These are phyloP conservation scores for Cucurbita ficifolia DNA, from an alignment of 306 rosid genomes.

Conservation along the genomic window DNA sequence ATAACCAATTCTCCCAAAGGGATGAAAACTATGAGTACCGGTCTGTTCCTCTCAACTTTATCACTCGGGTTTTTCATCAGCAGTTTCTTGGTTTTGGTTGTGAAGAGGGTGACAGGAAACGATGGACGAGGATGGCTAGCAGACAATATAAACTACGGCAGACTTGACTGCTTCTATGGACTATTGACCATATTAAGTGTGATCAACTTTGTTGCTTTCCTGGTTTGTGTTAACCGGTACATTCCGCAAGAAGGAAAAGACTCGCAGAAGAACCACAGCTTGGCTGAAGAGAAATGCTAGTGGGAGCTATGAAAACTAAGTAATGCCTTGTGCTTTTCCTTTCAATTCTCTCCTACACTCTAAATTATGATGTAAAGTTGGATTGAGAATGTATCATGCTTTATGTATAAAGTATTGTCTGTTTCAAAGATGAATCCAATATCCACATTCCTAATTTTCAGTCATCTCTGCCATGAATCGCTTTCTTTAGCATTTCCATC, in stretches of 20 bases:
- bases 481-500: neutral
- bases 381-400: neutral
- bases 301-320: neutral
- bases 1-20: slow-evolving; percentile 84
- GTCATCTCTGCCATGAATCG: neutral
- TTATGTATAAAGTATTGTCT: neutral
- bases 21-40: slow-evolving; percentile 96
- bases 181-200: slow-evolving; percentile 41
- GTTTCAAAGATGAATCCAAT: neutral
- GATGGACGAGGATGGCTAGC: slow-evolving; percentile 69
- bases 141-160: slow-evolving; percentile 58
- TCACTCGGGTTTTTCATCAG: slow-evolving; percentile 80
- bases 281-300: slow-evolving; percentile 33
- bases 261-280: slow-evolving; percentile 26
- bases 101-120: slow-evolving; percentile 38
- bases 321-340: neutral
- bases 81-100: slow-evolving; percentile 60
- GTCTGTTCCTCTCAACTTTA: slow-evolving; percentile 74
- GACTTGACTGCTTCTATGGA: slow-evolving; percentile 79
- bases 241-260: slow-evolving; percentile 30
- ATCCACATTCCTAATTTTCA: neutral
- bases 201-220: slow-evolving; percentile 48
- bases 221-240: slow-evolving; percentile 44
- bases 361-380: neutral
- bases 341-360: neutral